These are phyloP conservation scores for Aeminium ludgeri DNA, from an alignment of 495 filamentous ascomycete genomes.

Conservation along the genomic window DNA sequence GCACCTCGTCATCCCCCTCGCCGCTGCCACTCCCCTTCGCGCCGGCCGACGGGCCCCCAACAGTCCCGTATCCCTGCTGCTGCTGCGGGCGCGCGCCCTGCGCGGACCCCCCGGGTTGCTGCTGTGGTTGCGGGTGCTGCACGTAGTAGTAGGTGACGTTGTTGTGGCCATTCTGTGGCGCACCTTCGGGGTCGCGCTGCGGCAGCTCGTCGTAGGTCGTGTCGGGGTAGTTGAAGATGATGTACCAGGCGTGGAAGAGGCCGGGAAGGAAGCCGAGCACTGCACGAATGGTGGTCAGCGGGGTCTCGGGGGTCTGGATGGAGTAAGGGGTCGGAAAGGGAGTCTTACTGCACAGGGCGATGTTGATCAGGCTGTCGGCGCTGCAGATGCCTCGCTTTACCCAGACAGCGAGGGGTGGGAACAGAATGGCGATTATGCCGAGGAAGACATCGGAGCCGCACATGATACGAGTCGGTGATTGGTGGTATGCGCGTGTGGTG, in stretches of 20 bases:
- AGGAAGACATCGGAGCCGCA: slow-evolving; percentile 77
- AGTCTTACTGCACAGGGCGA: slow-evolving; percentile 50
- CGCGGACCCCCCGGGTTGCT: slow-evolving; percentile 4
- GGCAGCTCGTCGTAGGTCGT: slow-evolving; percentile 45
- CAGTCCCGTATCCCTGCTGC: slow-evolving; percentile 20
- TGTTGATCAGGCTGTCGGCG: slow-evolving; percentile 86
- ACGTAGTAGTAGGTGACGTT: slow-evolving; percentile 30
- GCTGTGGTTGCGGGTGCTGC: slow-evolving; percentile 27
- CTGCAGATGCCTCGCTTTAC: slow-evolving; percentile 84
- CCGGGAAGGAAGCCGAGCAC: slow-evolving; percentile 76
- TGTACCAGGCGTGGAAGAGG: slow-evolving; percentile 93
- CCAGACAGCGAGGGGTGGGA: slow-evolving; percentile 79
- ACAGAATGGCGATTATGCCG: slow-evolving; percentile 72
- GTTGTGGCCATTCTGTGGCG: slow-evolving; percentile 26
- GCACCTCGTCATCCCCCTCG: slow-evolving; percentile 24
- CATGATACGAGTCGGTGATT: no score
- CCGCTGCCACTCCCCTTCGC: slow-evolving; percentile 20
- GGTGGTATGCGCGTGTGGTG: no score
- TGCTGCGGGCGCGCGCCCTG: not conserved
- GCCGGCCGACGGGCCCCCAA: slow-evolving; percentile 10
- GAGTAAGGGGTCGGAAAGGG: not conserved
- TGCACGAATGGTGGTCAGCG: slow-evolving; percentile 19
- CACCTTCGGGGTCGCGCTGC: slow-evolving; percentile 34
- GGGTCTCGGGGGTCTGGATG: not conserved
- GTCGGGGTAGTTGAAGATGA: slow-evolving; percentile 82